Evolutionary conservation across 176 grass and related monocot species (phyloP).

Genomic region (Ananas comosus): DNA sequence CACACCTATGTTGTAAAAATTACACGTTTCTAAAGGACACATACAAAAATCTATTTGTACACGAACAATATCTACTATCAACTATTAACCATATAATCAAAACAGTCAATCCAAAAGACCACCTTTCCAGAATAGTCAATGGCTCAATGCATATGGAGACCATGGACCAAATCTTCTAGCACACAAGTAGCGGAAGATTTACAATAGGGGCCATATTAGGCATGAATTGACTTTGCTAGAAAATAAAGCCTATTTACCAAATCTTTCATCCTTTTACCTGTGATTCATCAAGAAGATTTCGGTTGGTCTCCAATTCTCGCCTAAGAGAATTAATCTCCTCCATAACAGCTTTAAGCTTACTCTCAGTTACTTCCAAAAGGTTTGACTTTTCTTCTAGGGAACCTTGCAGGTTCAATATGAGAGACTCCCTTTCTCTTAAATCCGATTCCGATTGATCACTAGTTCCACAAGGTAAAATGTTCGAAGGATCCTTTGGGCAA

Average conservation of each 20-base stretch:
- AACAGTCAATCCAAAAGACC: background rate
- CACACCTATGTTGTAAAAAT: too few relatives aligned
- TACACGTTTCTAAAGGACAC: too few relatives aligned
- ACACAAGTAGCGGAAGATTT: background rate
- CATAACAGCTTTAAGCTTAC: conserved; percentile 40
- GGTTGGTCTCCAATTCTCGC: conserved; percentile 55
- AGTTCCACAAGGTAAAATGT: conserved; percentile 37
- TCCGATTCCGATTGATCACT: conserved; percentile 32
- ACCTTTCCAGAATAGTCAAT: too few relatives aligned
- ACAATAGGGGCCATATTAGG: background rate
- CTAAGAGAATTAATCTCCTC: conserved; percentile 58
- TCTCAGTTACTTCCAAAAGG: conserved; percentile 54
- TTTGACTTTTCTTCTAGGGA: conserved; percentile 60
- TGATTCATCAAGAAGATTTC: conserved; percentile 83
- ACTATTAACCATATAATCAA: too few relatives aligned
- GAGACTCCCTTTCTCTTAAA: conserved; percentile 35
- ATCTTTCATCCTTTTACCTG: conserved; percentile 41
- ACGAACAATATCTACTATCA: too few relatives aligned
- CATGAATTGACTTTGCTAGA: background rate
- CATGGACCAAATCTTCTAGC: too few relatives aligned
- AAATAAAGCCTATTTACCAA: background rate
- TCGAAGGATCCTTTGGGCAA: conserved; percentile 26
- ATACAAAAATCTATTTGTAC: too few relatives aligned
- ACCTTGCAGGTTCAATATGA: conserved; percentile 53
- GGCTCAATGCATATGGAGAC: too few relatives aligned